A percentile compares a stretch with the other conserved stretches of the same genome.
Evolutionary conservation across 2,329 filamentous ascomycete species (phyloP).

Genomic region (Talaromyces sp.): DNA sequence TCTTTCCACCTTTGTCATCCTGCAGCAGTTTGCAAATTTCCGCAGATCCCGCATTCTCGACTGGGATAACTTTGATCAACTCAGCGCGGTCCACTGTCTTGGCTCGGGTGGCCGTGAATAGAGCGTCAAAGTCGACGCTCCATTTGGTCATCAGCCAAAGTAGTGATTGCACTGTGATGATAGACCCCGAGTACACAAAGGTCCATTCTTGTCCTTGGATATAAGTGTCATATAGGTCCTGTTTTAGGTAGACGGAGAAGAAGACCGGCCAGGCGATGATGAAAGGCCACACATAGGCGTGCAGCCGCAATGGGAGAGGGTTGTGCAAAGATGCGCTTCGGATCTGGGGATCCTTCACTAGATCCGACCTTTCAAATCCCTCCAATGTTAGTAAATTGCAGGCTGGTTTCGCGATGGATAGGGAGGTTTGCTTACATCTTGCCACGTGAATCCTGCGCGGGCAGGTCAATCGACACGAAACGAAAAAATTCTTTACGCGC

Average conservation of each 20-base stretch:
- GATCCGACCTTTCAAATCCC: slow-evolving; percentile 56
- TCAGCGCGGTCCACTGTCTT: slow-evolving; percentile 66
- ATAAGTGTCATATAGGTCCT: slow-evolving; percentile 81
- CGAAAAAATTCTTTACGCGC: slow-evolving; percentile 1
- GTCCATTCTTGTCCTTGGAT: slow-evolving; percentile 97
- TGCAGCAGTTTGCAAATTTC: slow-evolving; percentile 80
- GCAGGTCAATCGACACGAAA: slow-evolving; percentile 10
- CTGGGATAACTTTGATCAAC: slow-evolving; percentile 87
- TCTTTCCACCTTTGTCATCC: slow-evolving; percentile 69
- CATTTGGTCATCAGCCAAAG: slow-evolving; percentile 96
- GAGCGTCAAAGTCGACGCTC: slow-evolving; percentile 80
- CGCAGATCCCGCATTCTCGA: slow-evolving; percentile 79
- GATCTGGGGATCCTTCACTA: slow-evolving; percentile 91
- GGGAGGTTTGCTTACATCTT: slow-evolving; percentile 11
- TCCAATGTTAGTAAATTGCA: slow-evolving; percentile 8
- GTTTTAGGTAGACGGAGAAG: slow-evolving; percentile 76
- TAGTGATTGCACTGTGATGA: slow-evolving; percentile 81
- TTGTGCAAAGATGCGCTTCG: slow-evolving; percentile 81
- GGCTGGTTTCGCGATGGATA: not conserved
- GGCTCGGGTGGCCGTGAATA: slow-evolving; percentile 73
- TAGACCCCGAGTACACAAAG: slow-evolving; percentile 85
- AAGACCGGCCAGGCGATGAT: slow-evolving; percentile 87
- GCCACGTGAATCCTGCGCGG: slow-evolving; percentile 9
- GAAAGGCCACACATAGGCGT: slow-evolving; percentile 92
- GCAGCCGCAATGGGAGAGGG: slow-evolving; percentile 72